Evolutionary conservation across 805 yeast species (phyloP).

Genomic region (Maudiozyma pseudohumilis): DNA sequence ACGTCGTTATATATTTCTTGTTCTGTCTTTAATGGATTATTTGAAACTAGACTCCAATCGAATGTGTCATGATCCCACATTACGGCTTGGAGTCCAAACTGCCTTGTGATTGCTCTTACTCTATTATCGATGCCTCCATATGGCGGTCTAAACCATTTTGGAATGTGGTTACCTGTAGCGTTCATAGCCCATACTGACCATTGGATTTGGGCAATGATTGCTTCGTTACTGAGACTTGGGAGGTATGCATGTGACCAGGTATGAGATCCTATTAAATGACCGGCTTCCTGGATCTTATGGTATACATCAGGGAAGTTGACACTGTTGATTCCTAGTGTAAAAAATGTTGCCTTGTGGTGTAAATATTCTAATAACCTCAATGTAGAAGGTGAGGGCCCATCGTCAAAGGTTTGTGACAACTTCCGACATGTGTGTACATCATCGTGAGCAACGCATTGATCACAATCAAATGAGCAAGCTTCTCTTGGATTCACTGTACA

Average conservation of each 20-base stretch:
- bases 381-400: constrained; percentile 81
- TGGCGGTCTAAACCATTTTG: constrained; percentile 94
- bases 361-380: constrained; percentile 46
- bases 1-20: constrained; percentile 48
- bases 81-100: constrained; percentile 80
- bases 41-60: constrained; percentile 72
- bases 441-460: constrained; percentile 62
- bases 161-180: constrained; percentile 79
- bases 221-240: constrained; percentile 68
- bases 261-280: constrained; percentile 80
- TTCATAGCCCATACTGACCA: constrained; percentile 99
- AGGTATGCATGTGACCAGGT: constrained; percentile 89
- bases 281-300: constrained; percentile 40
- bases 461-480: constrained; percentile 80
- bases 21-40: constrained; percentile 37
- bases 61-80: constrained; percentile 87
- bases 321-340: constrained; percentile 74
- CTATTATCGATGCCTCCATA: constrained; percentile 91
- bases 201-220: constrained; percentile 77
- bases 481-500: constrained; percentile 44
- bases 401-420: constrained; percentile 86
- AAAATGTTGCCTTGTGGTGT: constrained; percentile 58
- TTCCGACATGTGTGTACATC: constrained; percentile 68
- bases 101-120: constrained; percentile 65
- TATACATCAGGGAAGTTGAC: constrained; percentile 71